These are phyloP conservation scores for Vanrija sp. DNA, from an alignment of 1,284 basidiomycete genomes.

Conservation along the genomic window DNA sequence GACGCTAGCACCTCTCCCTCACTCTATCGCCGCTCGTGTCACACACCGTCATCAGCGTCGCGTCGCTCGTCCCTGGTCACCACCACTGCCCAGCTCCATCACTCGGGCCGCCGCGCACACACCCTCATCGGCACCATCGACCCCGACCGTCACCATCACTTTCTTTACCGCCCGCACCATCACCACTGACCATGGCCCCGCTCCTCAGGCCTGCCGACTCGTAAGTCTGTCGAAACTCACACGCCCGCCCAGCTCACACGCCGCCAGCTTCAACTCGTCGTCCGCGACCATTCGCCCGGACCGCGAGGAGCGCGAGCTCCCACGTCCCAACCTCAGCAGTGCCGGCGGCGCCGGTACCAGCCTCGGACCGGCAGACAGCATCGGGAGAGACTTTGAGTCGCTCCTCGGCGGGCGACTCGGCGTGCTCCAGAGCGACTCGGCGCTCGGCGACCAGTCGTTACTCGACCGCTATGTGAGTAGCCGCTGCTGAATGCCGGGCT, in stretches of 20 bases:
- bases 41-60: too few species aligned
- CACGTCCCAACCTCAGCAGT: conserved; percentile 7
- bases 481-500: background rate
- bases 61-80: too few species aligned
- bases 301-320: conserved; percentile 7
- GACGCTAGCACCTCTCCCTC: too few species aligned
- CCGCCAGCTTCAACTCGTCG: conserved; percentile 29
- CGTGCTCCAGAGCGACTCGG: conserved; percentile 14
- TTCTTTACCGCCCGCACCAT: too few species aligned
- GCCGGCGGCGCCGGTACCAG: background rate
- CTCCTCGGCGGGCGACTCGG: conserved; percentile 12
- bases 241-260: background rate
- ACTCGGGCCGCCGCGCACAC: too few species aligned
- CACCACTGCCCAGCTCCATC: too few species aligned
- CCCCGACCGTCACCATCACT: too few species aligned
- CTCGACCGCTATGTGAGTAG: conserved; percentile 8
- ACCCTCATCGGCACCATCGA: too few species aligned
- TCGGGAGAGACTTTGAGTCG: conserved; percentile 16
- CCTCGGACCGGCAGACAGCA: conserved; percentile 16
- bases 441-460: conserved; percentile 1
- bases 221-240: conserved; percentile 2
- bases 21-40: too few species aligned
- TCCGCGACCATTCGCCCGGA: conserved; percentile 25
- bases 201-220: conserved; percentile 16
- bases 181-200: conserved; percentile 9